Percentiles rank a stretch among this genome's conserved stretches.
phyloP scores from a whole-genome alignment of 495 filamentous ascomycete species.

The Trichocladium antarcticum region DNA sequence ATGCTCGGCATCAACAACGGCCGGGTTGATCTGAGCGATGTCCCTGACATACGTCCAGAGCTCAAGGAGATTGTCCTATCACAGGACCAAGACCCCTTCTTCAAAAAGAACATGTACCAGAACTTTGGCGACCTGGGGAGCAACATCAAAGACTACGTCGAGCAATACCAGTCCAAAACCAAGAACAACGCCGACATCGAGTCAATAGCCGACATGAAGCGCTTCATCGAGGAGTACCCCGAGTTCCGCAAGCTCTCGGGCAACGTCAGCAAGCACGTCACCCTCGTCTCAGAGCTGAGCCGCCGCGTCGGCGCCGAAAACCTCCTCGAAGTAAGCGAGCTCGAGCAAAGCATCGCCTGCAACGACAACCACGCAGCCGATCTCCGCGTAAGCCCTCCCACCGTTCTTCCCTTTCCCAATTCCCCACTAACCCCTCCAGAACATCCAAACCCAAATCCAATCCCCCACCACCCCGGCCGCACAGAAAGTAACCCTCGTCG shows the following conservation, averaged over 20 bases:
- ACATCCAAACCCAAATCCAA: constrained; percentile 72
- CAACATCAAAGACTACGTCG: constrained; percentile 97
- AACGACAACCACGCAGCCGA: constrained; percentile 87
- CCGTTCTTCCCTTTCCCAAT: background rate
- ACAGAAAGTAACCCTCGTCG: constrained; percentile 77
- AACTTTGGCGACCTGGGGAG: constrained; percentile 96
- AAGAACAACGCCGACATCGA: constrained; percentile 90
- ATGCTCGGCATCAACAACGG: constrained; percentile 88
- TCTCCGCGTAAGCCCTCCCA: constrained; percentile 51
- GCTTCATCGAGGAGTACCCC: constrained; percentile 96
- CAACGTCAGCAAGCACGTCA: constrained; percentile 97
- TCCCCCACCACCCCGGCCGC: constrained; percentile 59
- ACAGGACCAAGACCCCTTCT: constrained; percentile 97
- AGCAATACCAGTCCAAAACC: constrained; percentile 92
- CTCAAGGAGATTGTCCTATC: constrained; percentile 91
- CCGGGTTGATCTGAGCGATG: constrained; percentile 71
- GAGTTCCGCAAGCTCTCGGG: constrained; percentile 94
- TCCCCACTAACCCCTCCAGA: constrained; percentile 37
- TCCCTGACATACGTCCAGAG: constrained; percentile 83
- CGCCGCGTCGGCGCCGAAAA: constrained; percentile 72
- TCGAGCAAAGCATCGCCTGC: constrained; percentile 93
- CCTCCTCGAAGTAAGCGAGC: constrained; percentile 84
- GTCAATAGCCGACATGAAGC: constrained; percentile 96
- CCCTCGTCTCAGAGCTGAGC: constrained; percentile 85
- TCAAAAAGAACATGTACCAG: constrained; percentile 99